Percentiles rank a stretch among this genome's conserved stretches.
These are phyloP conservation scores for Pleoardoris graminearum DNA, from an alignment of 2,329 filamentous ascomycete species.

Conservation along the genomic window DNA sequence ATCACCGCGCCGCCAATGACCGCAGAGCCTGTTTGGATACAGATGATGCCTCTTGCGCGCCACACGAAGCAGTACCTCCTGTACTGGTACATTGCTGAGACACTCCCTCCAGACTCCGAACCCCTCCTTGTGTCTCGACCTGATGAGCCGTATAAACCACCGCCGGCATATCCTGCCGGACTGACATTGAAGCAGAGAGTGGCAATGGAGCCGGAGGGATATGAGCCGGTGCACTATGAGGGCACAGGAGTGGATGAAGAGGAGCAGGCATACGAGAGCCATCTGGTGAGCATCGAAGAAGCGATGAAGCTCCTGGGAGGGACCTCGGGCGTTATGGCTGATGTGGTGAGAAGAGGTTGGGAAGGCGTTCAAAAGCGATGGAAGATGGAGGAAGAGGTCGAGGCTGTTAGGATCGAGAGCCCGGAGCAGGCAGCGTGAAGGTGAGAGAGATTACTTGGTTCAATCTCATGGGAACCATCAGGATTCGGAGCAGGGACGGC, in stretches of 20 bases:
- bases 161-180: slow-evolving; percentile 42
- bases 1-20: slow-evolving; percentile 30
- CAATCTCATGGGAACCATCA: neutral
- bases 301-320: slow-evolving; percentile 47
- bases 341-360: slow-evolving; percentile 54
- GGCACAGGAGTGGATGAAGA: slow-evolving; percentile 55
- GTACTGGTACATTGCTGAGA: slow-evolving; percentile 55
- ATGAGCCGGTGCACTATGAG: slow-evolving; percentile 52
- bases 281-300: slow-evolving; percentile 50
- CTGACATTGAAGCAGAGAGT: slow-evolving; percentile 47
- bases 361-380: slow-evolving; percentile 46
- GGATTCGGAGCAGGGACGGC: neutral
- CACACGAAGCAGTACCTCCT: slow-evolving; percentile 48
- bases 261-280: slow-evolving; percentile 50
- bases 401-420: slow-evolving; percentile 18
- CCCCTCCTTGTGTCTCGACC: slow-evolving; percentile 24
- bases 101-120: slow-evolving; percentile 47
- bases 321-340: slow-evolving; percentile 46
- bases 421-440: slow-evolving; percentile 15
- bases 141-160: slow-evolving; percentile 41
- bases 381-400: slow-evolving; percentile 22
- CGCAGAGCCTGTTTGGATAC: slow-evolving; percentile 53
- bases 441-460: neutral
- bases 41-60: slow-evolving; percentile 46
- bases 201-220: slow-evolving; percentile 45